These are phyloP conservation scores for Bretschneidera sinensis DNA, from an alignment of 345 rosid species.

Conservation along the genomic window DNA sequence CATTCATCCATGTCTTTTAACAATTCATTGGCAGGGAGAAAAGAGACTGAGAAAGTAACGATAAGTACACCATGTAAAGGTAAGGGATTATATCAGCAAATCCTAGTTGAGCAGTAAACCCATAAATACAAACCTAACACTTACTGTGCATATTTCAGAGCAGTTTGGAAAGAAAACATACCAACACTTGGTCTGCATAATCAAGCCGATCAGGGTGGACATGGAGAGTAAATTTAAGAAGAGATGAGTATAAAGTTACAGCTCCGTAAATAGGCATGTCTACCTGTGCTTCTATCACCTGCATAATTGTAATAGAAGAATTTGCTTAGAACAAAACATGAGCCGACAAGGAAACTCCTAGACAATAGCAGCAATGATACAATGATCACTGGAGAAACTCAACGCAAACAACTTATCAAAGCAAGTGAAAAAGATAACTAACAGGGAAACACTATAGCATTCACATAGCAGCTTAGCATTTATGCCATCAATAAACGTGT, in stretches of 20 bases:
- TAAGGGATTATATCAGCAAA: too few relatives aligned
- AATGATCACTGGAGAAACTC: too few relatives aligned
- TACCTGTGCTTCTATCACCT: slow-evolving; percentile 95
- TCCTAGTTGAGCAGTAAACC: slow-evolving; percentile 4
- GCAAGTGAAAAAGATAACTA: too few relatives aligned
- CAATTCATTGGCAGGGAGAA: background rate
- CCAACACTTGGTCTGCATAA: slow-evolving; percentile 98
- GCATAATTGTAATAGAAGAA: slow-evolving; percentile 31
- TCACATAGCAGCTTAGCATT: too few relatives aligned
- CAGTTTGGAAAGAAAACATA: slow-evolving; percentile 22
- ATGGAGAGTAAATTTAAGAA: slow-evolving; percentile 93
- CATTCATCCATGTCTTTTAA: too few relatives aligned
- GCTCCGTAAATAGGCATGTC: slow-evolving; percentile 95
- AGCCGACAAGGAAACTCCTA: too few relatives aligned
- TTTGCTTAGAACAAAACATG: too few relatives aligned
- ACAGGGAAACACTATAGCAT: too few relatives aligned
- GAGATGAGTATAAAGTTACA: slow-evolving; percentile 92
- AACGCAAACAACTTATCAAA: too few relatives aligned
- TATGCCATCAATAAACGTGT: too few relatives aligned
- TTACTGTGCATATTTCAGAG: too few relatives aligned
- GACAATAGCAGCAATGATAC: too few relatives aligned
- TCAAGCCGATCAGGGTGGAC: slow-evolving; percentile 99
- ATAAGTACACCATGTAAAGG: background rate
- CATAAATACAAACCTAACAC: background rate
- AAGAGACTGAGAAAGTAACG: slow-evolving; percentile 6